phyloP scores from a whole-genome alignment of 768 basidiomycete species.

The Suillus clintonianus region DNA sequence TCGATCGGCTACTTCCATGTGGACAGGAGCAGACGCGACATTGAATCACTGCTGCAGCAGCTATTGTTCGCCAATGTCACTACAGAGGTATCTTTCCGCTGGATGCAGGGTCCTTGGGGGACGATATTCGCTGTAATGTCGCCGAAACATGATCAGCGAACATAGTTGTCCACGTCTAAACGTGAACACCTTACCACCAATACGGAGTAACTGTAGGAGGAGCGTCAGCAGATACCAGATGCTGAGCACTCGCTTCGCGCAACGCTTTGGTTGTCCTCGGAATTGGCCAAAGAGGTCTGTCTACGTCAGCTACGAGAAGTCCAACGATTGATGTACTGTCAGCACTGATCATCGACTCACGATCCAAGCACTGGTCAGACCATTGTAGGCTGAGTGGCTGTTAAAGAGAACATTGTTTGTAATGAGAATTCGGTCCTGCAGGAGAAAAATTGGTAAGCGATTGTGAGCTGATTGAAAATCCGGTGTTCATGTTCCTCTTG shows the following conservation, averaged over 20 bases:
- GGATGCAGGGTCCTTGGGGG: neutral
- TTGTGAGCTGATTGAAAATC: no score
- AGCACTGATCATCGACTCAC: neutral
- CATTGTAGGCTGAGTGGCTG: neutral
- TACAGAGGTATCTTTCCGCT: neutral
- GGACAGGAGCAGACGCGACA: no score
- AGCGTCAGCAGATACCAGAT: neutral
- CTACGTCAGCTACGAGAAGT: neutral
- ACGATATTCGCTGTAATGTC: neutral
- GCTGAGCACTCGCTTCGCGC: neutral
- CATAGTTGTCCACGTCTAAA: neutral
- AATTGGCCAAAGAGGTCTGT: neutral
- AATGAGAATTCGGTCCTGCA: no score
- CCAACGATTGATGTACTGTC: no score
- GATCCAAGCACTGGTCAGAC: neutral
- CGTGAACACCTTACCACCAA: neutral
- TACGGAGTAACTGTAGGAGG: neutral
- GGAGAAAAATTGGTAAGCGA: no score
- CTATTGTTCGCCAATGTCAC: no score
- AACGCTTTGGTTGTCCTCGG: neutral
- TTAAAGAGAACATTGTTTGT: neutral
- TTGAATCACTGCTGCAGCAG: no score
- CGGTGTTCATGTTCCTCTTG: no score
- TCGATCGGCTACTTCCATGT: no score
- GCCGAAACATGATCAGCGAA: neutral